Evolutionary conservation across 768 basidiomycete species (phyloP), one percentile per base, ranked within the genome.

Genomic region (Rhizopogon vesiculosus): DNA sequence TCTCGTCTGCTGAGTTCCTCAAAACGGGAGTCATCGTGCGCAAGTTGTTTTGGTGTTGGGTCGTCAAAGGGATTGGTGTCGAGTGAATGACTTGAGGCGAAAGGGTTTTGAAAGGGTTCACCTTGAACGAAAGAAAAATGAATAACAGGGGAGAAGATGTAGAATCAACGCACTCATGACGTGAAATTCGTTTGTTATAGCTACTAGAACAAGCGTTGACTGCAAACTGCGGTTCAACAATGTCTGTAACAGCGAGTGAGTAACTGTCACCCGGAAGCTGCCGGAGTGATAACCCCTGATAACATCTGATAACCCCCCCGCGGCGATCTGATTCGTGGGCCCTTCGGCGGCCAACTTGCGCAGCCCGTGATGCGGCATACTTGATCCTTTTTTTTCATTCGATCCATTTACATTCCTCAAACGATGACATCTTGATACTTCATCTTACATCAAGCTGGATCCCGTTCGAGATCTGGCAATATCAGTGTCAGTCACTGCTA

Each of bases 61-160:
- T 95, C 93, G 63, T 92, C 91, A 67, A 95, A 95, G 2, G 92
- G 92, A 70, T 95, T 95, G 54, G 83, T 78, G 66, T 93, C 92
- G 49, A 93, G 85, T 3, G 90, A 90, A 64, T 90, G 83, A 15
- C 87, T 83, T 9, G 91, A 92, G 8, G 89, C 85, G 71, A 93
- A 93, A 0, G 91, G 91, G 61, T 93, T 92, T 66, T 89, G 80
- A 45, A 77, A 77, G 61, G 61, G 66, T 25, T 66, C 72, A 64
- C 60, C 59, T 63, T 46, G 35, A 2, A 42, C 8, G 13, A 22
- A 35, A 15, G 54, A 18, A 16, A 41, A 19, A 19, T 10, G 6
- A 54, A 22, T 64, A 13, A 61, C 62, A 18, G n/a, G 51, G 12
- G 38, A 35, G 15, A 18, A 9, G 2, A 3, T 19, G 1, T 9